Evolutionary conservation across 2,329 filamentous ascomycete genomes (phyloP), one percentile per base, ranked within the genome.

Genomic region (Fusarium burgessii): DNA sequence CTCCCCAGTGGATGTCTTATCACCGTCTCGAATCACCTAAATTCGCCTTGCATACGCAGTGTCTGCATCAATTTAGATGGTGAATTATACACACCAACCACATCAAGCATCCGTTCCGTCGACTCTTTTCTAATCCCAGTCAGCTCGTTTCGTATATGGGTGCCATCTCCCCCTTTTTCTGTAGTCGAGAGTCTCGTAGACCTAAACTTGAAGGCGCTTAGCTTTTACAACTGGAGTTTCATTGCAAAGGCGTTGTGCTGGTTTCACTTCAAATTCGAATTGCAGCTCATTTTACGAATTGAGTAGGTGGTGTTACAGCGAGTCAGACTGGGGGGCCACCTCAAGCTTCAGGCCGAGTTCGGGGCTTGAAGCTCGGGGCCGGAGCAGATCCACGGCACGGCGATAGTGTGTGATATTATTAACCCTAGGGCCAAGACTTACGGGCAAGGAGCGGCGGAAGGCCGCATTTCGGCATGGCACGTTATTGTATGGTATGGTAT

Each of bases 321-420:
- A 72, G 70, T 72, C 70, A 72, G 70, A 59, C 59, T 63, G 56
- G 62, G 69, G 69, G 66, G 27, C 45, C 66, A 72, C 70, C 70
- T 72, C 70, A 72, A 65, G 54, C 70, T 73, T 72, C 70, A 72
- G 70, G 70, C 65, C 70, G 70, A 72, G 70, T 61, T 72, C 70
- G 70, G 70, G 70, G 70, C 70, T 68, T 59, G 51, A 70, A 70
- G 70, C 70, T 72, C 66, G 66, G 70, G 70, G 66, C 66, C 58
- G 62, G 66, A 67, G 50, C 42, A 59, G 58, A 70, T 72, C 60
- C 59, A 71, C 68, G 68, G 61, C 52, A 59, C 43, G 45, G 50
- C 52, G 45, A 64, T 42, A 61, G 38, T 47, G 62, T 45, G 59
- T 65, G 49, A 29, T 64, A 58, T 65, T 65, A 65, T 51, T 63